Base-by-base conservation (phyloP, 2,329 filamentous ascomycete genomes). In the Claviceps lovelessii region DNA sequence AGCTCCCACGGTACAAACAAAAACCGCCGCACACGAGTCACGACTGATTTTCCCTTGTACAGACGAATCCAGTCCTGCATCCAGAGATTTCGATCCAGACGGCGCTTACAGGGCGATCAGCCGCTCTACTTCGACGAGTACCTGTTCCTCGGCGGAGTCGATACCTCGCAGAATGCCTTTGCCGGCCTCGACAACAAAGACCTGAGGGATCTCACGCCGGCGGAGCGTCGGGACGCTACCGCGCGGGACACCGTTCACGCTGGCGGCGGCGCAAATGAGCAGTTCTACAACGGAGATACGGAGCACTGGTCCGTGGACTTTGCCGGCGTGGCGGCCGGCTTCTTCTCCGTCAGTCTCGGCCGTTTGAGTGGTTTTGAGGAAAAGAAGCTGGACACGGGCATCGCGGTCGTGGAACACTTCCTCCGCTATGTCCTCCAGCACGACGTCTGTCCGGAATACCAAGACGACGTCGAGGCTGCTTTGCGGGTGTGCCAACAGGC, bases 21-120 rank as follows among this genome's bases (percentile, higher is more conserved):
- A 23, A 23, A 23, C 23, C 23, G 23, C 23, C 23, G 23, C 23
- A 23, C 23, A 23, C 23, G 23, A 23, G 23, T 23, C 23, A 23
- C 23, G 23, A 23, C 23, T 23, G 3, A 23, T 23, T 23, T 23
- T 5, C 10, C 13, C 28, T 31, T 23, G 3, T 4, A n/a, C 50
- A 86, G 85, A 55, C 88, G 93, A 49, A 88, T 97, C 45, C 85
- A 96, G 64, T 79, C 84, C 31, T 93, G 88, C 49, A 86, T 97
- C 54, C 83, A 90, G 60, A 85, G 89, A 15, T 98, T 85, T 70
- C 82, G 86, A 58, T 76, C 80, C 41, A 86, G 84, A 49, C 85
- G 90, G 37, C 90, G 87, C 59, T 78, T 95, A 56, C 79, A 86
- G 56, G 68, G 73, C 13, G 73, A 80, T 4, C 81, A 82, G 29